Evolutionary conservation across 164 flowering plant genomes (phyloP), one percentile per base, ranked within the genome.

Genomic region (Vitis rotundifolia): DNA sequence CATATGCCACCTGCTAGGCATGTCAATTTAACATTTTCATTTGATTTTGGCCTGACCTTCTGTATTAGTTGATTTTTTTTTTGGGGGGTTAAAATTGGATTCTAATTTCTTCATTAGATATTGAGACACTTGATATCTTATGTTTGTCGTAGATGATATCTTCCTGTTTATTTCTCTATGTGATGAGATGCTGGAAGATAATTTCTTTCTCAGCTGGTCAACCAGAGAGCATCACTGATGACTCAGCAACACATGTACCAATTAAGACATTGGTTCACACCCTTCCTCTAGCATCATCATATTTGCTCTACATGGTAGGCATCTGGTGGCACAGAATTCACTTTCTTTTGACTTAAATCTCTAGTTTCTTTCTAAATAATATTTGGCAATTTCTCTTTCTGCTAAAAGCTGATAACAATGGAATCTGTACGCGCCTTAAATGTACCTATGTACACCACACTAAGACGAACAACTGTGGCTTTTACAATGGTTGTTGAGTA

Each of bases 371-470:
- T 53, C 44, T 66, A 10, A 49, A 10, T 58, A 18, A 61, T 26
- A 50, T 3, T 53, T 19, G 18, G 18, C 1, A 52, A 37, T 50
- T 74, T 71, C 48, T 28, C 54, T 31, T 59, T 56, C 64, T 69
- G 64, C 47, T 68, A 52, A 73, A 83, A 92, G 98, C 77, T 92
- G 76, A 87, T 83, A 14, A 63, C 90, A 1, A 94, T 92, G 97
- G 98, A 90, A 78, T 84, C 97, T 63, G 90, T 94, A 18, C 89
- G 97, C 51, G 87, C 84, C 59, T 81, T 92, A 59, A 92, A 78
- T 86, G 93, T 94, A 73, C 98, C 98, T 0, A 92, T 92, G 98
- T 94, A 94, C 80, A 92, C 98, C 58, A 86, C 97, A 37, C 88
- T 94, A 11, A 83, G 98, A 71, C 78, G 95, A 73, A 94, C 98